Evolutionary conservation across 176 grass and related monocot species (phyloP).

Genomic region (Oryza rufipogon): DNA sequence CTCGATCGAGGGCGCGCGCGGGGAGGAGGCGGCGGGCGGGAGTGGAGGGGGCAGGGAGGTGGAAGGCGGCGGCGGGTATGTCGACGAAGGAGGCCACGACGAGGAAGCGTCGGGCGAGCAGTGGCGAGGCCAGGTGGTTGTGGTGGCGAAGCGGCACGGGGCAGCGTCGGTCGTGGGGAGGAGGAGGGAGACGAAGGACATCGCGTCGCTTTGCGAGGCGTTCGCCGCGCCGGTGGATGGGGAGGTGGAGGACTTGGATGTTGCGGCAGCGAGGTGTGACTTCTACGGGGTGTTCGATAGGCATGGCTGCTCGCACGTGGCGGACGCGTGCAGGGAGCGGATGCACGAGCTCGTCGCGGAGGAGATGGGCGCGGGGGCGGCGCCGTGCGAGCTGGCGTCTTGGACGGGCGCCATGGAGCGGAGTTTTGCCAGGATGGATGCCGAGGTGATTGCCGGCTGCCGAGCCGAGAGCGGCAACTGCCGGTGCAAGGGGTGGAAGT

Average conservation of each 20-base stretch:
- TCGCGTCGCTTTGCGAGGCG: slow-evolving; percentile 45
- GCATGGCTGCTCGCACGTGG: slow-evolving; percentile 69
- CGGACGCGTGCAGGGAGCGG: slow-evolving; percentile 60
- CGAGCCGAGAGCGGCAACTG: slow-evolving; percentile 24
- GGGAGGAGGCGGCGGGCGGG: slow-evolving; percentile 6
- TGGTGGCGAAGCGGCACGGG: slow-evolving; percentile 28
- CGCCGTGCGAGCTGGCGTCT: neutral
- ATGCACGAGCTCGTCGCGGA: slow-evolving; percentile 76
- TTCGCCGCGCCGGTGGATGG: neutral
- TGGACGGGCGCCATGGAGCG: slow-evolving; percentile 62
- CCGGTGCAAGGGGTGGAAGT: slow-evolving; percentile 64
- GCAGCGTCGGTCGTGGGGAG: slow-evolving; percentile 38
- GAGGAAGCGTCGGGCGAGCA: slow-evolving; percentile 36
- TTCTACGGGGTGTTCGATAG: slow-evolving; percentile 57
- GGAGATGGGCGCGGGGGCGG: slow-evolving; percentile 35
- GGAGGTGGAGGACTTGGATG: too few species aligned
- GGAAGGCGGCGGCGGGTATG: neutral
- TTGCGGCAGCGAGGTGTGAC: neutral
- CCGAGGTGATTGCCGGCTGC: slow-evolving; percentile 32
- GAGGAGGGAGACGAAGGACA: slow-evolving; percentile 63
- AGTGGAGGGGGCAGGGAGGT: slow-evolving; percentile 21
- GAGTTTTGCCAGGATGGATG: slow-evolving; percentile 75
- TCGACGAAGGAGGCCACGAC: neutral
- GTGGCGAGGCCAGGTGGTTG: neutral
- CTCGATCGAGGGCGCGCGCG: slow-evolving; percentile 22